These are phyloP conservation scores for Suhomyces terraborum DNA, from an alignment of 1,139 yeast species.

Conservation along the genomic window DNA sequence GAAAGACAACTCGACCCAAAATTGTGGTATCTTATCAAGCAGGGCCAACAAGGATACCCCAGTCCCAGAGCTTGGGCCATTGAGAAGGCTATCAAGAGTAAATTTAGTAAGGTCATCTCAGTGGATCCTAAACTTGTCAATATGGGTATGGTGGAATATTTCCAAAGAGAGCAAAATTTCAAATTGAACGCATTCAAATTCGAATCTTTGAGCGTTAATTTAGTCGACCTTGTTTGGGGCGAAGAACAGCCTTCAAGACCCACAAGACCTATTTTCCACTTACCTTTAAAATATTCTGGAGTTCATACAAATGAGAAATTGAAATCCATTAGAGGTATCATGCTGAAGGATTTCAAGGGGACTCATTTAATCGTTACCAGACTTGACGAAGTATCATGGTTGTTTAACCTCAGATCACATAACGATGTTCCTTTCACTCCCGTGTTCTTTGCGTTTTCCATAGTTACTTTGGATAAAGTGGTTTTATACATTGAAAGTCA, in stretches of 20 bases:
- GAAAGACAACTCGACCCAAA: constrained; percentile 40
- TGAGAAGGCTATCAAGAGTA: constrained; percentile 34
- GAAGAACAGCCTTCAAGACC: constrained; percentile 42
- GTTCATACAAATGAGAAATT: constrained; percentile 40
- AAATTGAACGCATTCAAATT: constrained; percentile 29
- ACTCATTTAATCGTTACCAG: constrained; percentile 43
- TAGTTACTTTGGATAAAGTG: constrained; percentile 35
- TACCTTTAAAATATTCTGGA: constrained; percentile 47
- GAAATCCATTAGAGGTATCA: constrained; percentile 27
- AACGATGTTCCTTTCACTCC: constrained; percentile 51
- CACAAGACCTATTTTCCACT: constrained; percentile 39
- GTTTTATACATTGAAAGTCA: constrained; percentile 39
- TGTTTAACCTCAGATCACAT: constrained; percentile 51
- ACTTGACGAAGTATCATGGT: constrained; percentile 59
- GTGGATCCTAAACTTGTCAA: constrained; percentile 43
- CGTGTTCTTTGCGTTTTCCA: constrained; percentile 50
- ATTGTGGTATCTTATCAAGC: constrained; percentile 43
- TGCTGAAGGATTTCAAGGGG: constrained; percentile 23
- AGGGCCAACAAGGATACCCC: constrained; percentile 38
- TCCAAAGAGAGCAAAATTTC: constrained; percentile 27
- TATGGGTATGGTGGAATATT: constrained; percentile 37
- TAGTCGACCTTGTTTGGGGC: constrained; percentile 48
- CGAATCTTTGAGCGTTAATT: constrained; percentile 35
- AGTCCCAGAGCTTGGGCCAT: constrained; percentile 43
- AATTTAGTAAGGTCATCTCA: constrained; percentile 41